These are phyloP conservation scores for Acanthamoeba sp. DNA, from an alignment of 208 protist genomes.

Conservation along the genomic window DNA sequence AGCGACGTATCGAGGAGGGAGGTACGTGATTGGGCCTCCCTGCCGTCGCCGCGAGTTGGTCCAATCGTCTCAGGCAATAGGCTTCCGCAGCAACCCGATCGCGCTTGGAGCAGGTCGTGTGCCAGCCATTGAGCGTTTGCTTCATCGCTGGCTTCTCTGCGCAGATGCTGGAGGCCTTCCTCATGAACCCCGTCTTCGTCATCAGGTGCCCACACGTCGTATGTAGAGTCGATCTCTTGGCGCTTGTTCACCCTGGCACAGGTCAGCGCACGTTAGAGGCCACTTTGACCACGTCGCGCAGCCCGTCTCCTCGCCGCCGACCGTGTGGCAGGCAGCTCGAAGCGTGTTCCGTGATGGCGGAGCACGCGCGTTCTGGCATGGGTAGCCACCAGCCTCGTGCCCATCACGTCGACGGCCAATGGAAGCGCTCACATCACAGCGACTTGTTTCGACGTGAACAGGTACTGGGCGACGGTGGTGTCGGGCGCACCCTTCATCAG, in stretches of 20 bases:
- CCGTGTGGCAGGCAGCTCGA: neutral
- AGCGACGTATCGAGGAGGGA: neutral
- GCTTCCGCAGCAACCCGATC: neutral
- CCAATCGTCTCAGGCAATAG: no score
- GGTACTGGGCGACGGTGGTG: constrained; percentile 24
- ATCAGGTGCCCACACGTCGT: neutral
- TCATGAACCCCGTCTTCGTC: constrained; percentile 54
- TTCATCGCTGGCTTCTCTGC: constrained; percentile 40
- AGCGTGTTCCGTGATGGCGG: neutral
- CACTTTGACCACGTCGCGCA: constrained; percentile 15
- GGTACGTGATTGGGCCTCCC: neutral
- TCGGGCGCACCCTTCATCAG: constrained; percentile 45
- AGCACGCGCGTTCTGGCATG: neutral
- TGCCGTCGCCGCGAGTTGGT: neutral
- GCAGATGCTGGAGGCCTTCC: constrained; percentile 14
- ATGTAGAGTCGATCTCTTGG: neutral
- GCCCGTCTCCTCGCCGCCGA: neutral
- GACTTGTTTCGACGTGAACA: no score
- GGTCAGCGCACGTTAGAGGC: neutral
- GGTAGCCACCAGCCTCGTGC: neutral
- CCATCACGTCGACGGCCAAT: no score
- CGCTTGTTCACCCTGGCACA: neutral
- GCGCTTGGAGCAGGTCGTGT: neutral
- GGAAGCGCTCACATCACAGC: no score
- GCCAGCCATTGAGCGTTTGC: constrained; percentile 12